These are phyloP conservation scores for Penicillium rolfsii DNA, from an alignment of 2,329 filamentous ascomycete species.

Conservation along the genomic window DNA sequence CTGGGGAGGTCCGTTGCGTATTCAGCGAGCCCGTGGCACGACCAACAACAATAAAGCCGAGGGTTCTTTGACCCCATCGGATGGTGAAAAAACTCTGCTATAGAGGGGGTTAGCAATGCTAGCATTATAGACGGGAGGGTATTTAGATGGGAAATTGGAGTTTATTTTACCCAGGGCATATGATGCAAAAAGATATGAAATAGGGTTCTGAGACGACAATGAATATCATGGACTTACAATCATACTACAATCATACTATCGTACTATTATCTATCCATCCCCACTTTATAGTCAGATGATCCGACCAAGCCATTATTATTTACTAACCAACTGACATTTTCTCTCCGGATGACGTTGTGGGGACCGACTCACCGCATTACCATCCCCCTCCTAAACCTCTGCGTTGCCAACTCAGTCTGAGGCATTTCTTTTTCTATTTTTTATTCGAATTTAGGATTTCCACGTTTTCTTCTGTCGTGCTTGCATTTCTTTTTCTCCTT, in stretches of 20 bases:
- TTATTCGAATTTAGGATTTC: conserved; percentile 1
- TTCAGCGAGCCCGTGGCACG: conserved; percentile 45
- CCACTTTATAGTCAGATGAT: no score
- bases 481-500: not conserved
- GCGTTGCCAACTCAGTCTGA: not conserved
- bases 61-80: not conserved
- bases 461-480: conserved; percentile 3
- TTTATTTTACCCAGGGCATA: not conserved
- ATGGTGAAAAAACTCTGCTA: not conserved
- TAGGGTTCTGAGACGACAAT: not conserved
- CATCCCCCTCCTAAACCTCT: conserved; percentile 4
- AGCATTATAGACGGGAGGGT: not conserved
- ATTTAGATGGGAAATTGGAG: not conserved
- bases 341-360: conserved; percentile 33
- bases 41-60: conserved; percentile 14
- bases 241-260: not conserved
- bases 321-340: no score
- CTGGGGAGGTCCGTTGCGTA: conserved; percentile 45
- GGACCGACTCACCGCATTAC: conserved; percentile 32
- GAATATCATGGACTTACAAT: not conserved
- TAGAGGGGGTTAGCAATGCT: not conserved
- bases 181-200: conserved; percentile 1
- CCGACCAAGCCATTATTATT: no score
- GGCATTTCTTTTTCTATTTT: conserved; percentile 10
- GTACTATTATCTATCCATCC: not conserved